Evolutionary conservation across 805 yeast genomes (phyloP), one percentile per base, ranked within the genome.

Genomic region (Tetrapisispora phaffii): DNA sequence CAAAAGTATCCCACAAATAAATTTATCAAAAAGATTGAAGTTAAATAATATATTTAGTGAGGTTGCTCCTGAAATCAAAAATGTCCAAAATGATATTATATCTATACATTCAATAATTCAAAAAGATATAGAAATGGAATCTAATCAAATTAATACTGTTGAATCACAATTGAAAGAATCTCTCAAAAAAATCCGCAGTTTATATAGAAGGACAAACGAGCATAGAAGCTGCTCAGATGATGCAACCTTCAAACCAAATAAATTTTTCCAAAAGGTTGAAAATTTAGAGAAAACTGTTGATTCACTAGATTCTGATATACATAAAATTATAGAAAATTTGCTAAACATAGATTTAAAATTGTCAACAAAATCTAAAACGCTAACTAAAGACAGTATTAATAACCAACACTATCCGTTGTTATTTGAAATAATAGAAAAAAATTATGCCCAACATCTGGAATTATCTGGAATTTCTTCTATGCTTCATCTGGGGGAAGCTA

Each of bases 351-450:
- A 75, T 47, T 32, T 51, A 8, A 52, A 52, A 21, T 49, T 74
- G 41, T 68, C 72, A 0, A 44, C 50, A 8, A 60, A 63, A 29
- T 71, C 67, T 26, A 57, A 72, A 35, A 55, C 72, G 15, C 60
- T 69, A 23, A 55, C 62, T 13, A 47, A 58, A 4, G 59, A 63
- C 19, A 61, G 69, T 7, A 62, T 71, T 1, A 72, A 73, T 55
- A 60, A 63, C 46, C 55, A 55, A 16, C 79, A 75, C 50, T 75
- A 72, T 54, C 71, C 72, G 4, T 56, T 60, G 4, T 49, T 75
- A 19, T 69, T 65, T 45, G 56, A 53, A 9, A 54, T 61, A 31
- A 44, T 65, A 42, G 51, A 41, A 23, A 34, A 45, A 32, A 26
- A 42, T 20, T n/a, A 29, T 29, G 23, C 40, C 2, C 15, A 17